Percentiles rank a stretch among this genome's conserved stretches.
Evolutionary conservation across 2,329 filamentous ascomycete species (phyloP).

Genomic region (Fusarium graminum): DNA sequence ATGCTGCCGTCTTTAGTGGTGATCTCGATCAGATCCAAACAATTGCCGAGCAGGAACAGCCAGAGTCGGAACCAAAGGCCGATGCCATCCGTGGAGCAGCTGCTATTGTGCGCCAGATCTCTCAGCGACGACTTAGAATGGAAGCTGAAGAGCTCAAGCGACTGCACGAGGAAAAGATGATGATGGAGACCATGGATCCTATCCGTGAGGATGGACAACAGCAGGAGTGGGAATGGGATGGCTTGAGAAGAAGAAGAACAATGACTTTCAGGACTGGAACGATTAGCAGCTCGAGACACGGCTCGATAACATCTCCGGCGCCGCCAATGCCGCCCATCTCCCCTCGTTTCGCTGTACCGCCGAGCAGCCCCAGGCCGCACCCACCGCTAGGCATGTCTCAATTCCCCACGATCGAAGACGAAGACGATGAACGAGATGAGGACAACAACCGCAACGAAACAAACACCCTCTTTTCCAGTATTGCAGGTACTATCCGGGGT

Average conservation of each 20-base stretch:
- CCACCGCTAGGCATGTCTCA: slow-evolving; percentile 82
- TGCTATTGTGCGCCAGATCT: slow-evolving; percentile 87
- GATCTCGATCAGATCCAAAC: slow-evolving; percentile 96
- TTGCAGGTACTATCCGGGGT: slow-evolving; percentile 66
- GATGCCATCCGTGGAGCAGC: slow-evolving; percentile 94
- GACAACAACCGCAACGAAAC: slow-evolving; percentile 65
- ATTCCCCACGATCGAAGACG: slow-evolving; percentile 75
- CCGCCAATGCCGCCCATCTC: slow-evolving; percentile 47
- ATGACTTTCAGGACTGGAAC: slow-evolving; percentile 54
- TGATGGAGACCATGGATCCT: slow-evolving; percentile 76
- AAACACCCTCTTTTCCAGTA: slow-evolving; percentile 65
- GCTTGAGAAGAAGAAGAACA: slow-evolving; percentile 79
- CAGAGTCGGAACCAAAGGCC: slow-evolving; percentile 95
- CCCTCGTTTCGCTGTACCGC: slow-evolving; percentile 41
- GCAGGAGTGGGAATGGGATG: slow-evolving; percentile 85
- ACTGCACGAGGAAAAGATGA: slow-evolving; percentile 81
- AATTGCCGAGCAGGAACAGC: slow-evolving; percentile 93
- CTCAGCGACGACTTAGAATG: slow-evolving; percentile 78
- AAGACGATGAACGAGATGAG: slow-evolving; percentile 62
- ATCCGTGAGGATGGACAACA: slow-evolving; percentile 80
- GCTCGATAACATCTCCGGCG: slow-evolving; percentile 48
- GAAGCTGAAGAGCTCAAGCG: slow-evolving; percentile 84
- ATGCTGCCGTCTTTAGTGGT: slow-evolving; percentile 90
- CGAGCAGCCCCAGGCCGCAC: slow-evolving; percentile 49
- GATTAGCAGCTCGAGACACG: slow-evolving; percentile 51